Evolutionary conservation across 2,329 filamentous ascomycete species (phyloP), one percentile per base, ranked within the genome.

Genomic region (Phialophora expanda): DNA sequence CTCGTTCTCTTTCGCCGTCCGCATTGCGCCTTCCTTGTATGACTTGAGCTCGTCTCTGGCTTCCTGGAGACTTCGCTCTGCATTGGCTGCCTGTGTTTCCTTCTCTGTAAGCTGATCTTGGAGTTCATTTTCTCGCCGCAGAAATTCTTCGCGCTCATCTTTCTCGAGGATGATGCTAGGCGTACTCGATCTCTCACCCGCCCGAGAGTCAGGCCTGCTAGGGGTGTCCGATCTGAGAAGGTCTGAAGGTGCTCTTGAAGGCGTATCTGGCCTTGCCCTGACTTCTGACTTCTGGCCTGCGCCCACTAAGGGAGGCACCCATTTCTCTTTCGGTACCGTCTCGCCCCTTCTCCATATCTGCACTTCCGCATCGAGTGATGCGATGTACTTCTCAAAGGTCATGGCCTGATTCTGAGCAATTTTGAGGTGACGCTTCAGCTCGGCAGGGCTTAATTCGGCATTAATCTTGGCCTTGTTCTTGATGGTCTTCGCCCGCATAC

Each of bases 401-500:
- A 91, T 92, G 71, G 95, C 89, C 77, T 97, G 93, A 60, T 86
- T 88, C 79, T 97, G 93, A 14, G 93, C 92, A 80, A 97, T 97
- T 81, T 92, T 93, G 76, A 99, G 88, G 75, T 97, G 85, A 57
- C 89, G 85, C 81, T 98, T 99, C 83, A 99, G 88, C 79, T 99
- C 95, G 12, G 93, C 88, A 54, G 95, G 95, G 75, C 94, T 98
- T 74, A 99, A 87, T 79, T 99, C 95, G 54, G 94, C 93, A 77
- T 99, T 99, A 86, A 99, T 90, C 89, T 98, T 99, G 79, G 95
- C 95, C 85, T 98, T 98, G 84, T 98, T 98, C 89, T 98, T 97
- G 83, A 99, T 99, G 0, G 92, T 91, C 84, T 99, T 99, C 65
- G 95, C 95, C 77, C 95, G 86, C 80, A 95, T 96, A 83, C 95